These are phyloP conservation scores for Tricholoma matsutake DNA, from an alignment of 768 basidiomycete genomes.

Conservation along the genomic window DNA sequence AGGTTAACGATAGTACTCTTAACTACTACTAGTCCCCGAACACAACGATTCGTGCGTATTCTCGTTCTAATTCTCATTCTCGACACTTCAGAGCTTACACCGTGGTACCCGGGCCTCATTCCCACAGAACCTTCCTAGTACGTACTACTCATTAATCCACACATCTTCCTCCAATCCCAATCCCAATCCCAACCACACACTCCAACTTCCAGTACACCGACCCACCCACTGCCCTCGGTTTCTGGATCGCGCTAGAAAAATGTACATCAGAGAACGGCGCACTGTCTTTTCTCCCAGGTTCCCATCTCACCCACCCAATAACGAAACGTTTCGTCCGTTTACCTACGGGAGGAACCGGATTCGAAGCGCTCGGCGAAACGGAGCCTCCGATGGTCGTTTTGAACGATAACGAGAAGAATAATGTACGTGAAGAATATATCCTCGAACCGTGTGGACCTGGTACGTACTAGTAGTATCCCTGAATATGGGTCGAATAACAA, in stretches of 20 bases:
- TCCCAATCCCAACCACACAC: background rate
- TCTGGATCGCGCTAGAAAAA: conserved; percentile 93
- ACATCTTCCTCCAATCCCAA: background rate
- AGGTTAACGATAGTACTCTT: background rate
- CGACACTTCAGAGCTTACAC: conserved; percentile 2
- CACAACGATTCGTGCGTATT: conserved; percentile 88
- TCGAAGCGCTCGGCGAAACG: conserved; percentile 50
- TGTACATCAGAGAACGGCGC: conserved; percentile 85
- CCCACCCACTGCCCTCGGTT: conserved; percentile 89
- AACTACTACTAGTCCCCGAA: conserved; percentile 60
- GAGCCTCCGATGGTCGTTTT: too few species aligned
- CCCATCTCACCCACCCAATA: conserved; percentile 72
- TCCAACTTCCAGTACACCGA: conserved; percentile 68
- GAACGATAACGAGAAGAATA: too few species aligned
- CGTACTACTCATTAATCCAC: conserved; percentile 17
- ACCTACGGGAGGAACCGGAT: conserved; percentile 76
- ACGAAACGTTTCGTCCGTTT: conserved; percentile 85
- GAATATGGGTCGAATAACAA: too few species aligned
- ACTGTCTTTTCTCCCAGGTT: conserved; percentile 86
- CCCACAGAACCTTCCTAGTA: conserved; percentile 73
- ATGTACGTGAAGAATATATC: conserved; percentile 45
- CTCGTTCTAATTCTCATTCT: background rate
- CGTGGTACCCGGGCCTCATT: too few species aligned
- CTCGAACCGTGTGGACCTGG: conserved; percentile 75
- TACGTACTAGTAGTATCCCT: conserved; percentile 23